A percentile compares a stretch with the other conserved stretches of the same genome.
Conservation (phyloP, 2,329 filamentous ascomycete species). For the Salinomyces thailandicus region DNA sequence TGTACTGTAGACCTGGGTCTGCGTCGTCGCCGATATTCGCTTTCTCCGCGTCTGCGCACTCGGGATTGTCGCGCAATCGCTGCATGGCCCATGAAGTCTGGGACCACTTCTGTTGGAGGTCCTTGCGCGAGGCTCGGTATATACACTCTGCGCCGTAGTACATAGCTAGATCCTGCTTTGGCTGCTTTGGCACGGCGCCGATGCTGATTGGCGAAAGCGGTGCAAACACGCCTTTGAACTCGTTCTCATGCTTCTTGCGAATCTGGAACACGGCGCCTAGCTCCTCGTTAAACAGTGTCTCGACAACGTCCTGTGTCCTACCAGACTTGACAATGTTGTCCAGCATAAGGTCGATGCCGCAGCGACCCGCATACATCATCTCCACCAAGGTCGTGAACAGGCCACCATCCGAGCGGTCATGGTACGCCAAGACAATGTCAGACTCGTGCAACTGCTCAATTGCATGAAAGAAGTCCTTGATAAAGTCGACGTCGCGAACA, state of each 20-base stretch:
- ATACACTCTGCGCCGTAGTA: slow-evolving; percentile 59
- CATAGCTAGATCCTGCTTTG: slow-evolving; percentile 67
- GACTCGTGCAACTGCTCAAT: slow-evolving; percentile 57
- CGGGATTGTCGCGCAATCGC: slow-evolving; percentile 75
- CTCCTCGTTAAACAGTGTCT: slow-evolving; percentile 89
- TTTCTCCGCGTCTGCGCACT: slow-evolving; percentile 76
- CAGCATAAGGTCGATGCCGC: slow-evolving; percentile 74
- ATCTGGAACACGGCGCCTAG: slow-evolving; percentile 94
- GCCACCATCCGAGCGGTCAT: slow-evolving; percentile 88
- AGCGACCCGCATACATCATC: slow-evolving; percentile 97
- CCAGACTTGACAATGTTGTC: slow-evolving; percentile 60
- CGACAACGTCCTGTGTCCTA: slow-evolving; percentile 49
- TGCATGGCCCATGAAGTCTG: slow-evolving; percentile 87
- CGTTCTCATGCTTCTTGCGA: slow-evolving; percentile 68
- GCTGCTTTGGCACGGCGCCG: slow-evolving; percentile 57
- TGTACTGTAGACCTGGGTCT: slow-evolving; percentile 77
- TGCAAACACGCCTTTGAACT: slow-evolving; percentile 83
- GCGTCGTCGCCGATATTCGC: slow-evolving; percentile 60
- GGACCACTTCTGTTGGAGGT: slow-evolving; percentile 81
- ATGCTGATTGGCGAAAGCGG: slow-evolving; percentile 74
- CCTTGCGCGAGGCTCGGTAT: slow-evolving; percentile 56
- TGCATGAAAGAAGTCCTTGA: slow-evolving; percentile 88
- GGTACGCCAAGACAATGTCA: slow-evolving; percentile 77
- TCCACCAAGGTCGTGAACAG: slow-evolving; percentile 82
- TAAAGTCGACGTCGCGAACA: slow-evolving; percentile 66